Percentiles rank a stretch among this genome's conserved stretches.
Conservation (phyloP, 805 yeast genomes). For the Metschnikowia lachancei region DNA sequence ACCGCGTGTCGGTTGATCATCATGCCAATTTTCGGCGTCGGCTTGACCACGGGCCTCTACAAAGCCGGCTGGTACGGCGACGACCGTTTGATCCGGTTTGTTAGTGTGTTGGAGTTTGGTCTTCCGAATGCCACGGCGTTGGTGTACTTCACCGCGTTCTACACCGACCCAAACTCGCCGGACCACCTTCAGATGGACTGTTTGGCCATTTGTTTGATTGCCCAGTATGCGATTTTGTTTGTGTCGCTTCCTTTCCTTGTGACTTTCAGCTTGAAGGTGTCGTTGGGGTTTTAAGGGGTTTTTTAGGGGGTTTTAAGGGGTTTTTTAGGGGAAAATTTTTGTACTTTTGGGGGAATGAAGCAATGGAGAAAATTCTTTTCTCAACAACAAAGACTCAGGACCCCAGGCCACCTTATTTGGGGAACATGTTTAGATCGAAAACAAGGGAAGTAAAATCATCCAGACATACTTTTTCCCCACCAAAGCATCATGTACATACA, state of each 20-base stretch:
- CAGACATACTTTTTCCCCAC: too few species aligned
- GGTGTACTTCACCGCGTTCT: conserved; percentile 84
- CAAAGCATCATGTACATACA: too few species aligned
- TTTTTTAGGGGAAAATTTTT: too few species aligned
- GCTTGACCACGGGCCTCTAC: conserved; percentile 54
- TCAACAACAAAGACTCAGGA: too few species aligned
- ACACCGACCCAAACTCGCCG: conserved; percentile 60
- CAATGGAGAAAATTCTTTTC: too few species aligned
- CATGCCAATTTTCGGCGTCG: conserved; percentile 75
- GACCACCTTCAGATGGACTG: conserved; percentile 76
- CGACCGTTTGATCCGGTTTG: conserved; percentile 63
- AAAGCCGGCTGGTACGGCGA: conserved; percentile 62
- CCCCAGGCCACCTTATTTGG: too few species aligned
- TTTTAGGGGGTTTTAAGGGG: too few species aligned
- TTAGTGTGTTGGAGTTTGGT: conserved; percentile 70
- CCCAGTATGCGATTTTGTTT: conserved; percentile 67
- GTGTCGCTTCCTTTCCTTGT: conserved; percentile 73
- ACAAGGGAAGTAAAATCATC: too few species aligned
- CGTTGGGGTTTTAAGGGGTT: conserved; percentile 25
- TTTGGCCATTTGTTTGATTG: conserved; percentile 69
- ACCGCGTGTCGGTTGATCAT: conserved; percentile 58
- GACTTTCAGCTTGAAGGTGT: conserved; percentile 60
- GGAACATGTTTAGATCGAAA: too few species aligned
- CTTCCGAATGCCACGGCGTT: conserved; percentile 88
- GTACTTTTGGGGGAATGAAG: too few species aligned